Base-by-base conservation (phyloP, 148 eudicot genomes). In the Spergularia marina region DNA sequence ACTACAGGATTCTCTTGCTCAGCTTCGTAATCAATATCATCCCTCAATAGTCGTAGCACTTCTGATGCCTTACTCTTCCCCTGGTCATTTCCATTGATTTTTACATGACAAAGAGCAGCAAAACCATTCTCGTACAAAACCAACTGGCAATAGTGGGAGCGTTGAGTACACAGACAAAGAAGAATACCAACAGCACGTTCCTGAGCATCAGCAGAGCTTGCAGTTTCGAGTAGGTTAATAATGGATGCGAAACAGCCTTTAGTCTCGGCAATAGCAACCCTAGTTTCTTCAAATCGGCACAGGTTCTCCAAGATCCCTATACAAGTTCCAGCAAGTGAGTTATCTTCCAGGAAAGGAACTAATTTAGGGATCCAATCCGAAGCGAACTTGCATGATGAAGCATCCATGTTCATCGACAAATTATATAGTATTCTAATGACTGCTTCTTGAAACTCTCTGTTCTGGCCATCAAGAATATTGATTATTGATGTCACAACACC, bases 81-180 rank as follows among this genome's bases (percentile, higher is more conserved):
- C 78, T 79, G 87, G 25, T 82, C 85, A 34, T 75, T 93, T 51
- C 98, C 98, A 39, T 85, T 87, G 36, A 79, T 34, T 0, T 89
- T 85, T 6, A 87, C 53, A n/a, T 20, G 47, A 41, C 65, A 61
- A 10, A 94, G 82, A 36, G 82, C 52, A 16, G 98, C 95, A 52
- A 91, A 80, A 16, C 91, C 83, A 13, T 91, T 93, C 73, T 91
- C 98, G 20, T 79, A 78, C 87, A 91, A 82, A 21, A 89, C 95
- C 82, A 86, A 20, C 57, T 77, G 77, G 72, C 97, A 90, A 66
- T 84, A 90, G 56, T 79, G 57, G 40, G 68, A 76, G 12, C 79
- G 83, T 44, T 94, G 87, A 10, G 84, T 76, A 74, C 98, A 94
- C 17, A 94, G 55, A 11, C 87, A 78, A 34, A 90, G 88, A 53